Percentiles rank a stretch among this genome's conserved stretches.
Conservation (phyloP, 2,329 filamentous ascomycete species). For the Samsoniella hepiali region DNA sequence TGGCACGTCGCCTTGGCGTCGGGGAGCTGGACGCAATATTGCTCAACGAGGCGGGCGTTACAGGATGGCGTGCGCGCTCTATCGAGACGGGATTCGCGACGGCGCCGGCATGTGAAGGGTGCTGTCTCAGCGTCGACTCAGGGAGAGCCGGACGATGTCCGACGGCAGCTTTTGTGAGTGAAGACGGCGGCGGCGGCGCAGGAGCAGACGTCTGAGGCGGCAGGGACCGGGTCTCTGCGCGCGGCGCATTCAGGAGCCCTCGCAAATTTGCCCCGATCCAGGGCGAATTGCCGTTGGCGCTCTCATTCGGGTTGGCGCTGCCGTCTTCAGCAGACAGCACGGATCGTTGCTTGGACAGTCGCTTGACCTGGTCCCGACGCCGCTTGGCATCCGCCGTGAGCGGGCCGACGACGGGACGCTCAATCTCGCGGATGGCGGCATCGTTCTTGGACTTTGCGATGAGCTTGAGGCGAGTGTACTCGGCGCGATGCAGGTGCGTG, state of each 20-base stretch:
- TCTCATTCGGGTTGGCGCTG: constrained; percentile 1
- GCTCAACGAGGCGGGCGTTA: background rate
- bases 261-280: constrained; percentile 36
- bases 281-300: constrained; percentile 19
- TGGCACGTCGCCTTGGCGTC: constrained; percentile 11
- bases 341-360: constrained; percentile 27
- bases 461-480: constrained; percentile 66
- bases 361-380: constrained; percentile 23
- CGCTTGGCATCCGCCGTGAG: constrained; percentile 28
- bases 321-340: constrained; percentile 17
- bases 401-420: constrained; percentile 47
- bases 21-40: constrained; percentile 2
- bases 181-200: background rate
- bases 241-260: constrained; percentile 43
- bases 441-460: constrained; percentile 54
- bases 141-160: constrained; percentile 9
- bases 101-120: background rate
- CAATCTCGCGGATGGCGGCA: constrained; percentile 47
- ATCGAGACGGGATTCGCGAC: background rate
- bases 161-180: constrained; percentile 22
- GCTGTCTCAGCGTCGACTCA: background rate
- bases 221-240: constrained; percentile 26
- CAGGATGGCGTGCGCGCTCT: constrained; percentile 8
- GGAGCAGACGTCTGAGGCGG: background rate
- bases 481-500: constrained; percentile 70